Conservation (phyloP, 73 alveolate genomes). For the Symbiodinium natans region DNA sequence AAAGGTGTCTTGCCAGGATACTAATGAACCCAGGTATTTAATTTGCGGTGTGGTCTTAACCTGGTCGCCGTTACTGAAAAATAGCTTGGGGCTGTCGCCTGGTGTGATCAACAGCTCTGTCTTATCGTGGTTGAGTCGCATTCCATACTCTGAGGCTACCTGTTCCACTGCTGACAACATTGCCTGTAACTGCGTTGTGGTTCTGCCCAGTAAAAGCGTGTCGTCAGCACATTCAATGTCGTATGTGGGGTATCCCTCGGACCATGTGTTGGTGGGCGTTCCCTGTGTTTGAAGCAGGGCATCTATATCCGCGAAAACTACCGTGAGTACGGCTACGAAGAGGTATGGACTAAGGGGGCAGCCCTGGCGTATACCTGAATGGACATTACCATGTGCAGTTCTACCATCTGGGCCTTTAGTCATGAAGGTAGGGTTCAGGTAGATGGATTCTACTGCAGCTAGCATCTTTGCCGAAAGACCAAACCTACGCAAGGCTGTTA, state of each 20-base stretch:
- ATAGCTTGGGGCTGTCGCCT: background rate
- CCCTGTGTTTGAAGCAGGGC: background rate
- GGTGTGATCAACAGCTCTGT: background rate
- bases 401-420: background rate
- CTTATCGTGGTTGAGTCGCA: background rate
- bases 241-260: background rate
- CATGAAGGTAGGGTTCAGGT: background rate
- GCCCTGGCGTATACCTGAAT: slow-evolving; percentile 13
- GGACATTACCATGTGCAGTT: background rate
- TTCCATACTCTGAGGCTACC: background rate
- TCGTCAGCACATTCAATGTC: background rate
- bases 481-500: background rate
- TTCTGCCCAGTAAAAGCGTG: no score
- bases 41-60: slow-evolving; percentile 2
- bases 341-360: slow-evolving; percentile 36
- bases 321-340: background rate
- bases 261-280: background rate
- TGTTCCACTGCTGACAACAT: background rate
- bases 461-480: background rate
- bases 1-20: background rate
- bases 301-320: background rate
- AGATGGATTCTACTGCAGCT: background rate
- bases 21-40: background rate
- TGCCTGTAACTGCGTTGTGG: background rate
- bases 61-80: background rate